Conservation (phyloP, 495 filamentous ascomycete genomes). For the Penicillium silybi region DNA sequence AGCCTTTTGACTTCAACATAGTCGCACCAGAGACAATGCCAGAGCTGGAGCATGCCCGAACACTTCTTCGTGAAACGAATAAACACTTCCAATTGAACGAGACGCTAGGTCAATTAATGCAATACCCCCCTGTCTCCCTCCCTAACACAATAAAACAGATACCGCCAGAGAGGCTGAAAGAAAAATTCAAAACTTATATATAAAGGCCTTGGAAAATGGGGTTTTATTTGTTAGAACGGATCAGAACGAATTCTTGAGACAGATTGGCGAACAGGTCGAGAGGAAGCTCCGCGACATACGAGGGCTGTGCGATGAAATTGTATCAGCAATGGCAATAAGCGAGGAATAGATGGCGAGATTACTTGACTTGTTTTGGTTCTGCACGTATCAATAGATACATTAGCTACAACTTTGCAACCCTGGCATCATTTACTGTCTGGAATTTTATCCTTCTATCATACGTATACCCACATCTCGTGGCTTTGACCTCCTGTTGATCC, state of each 20-base stretch:
- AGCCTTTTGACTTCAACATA: not conserved
- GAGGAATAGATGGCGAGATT: not conserved
- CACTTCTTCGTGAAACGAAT: not conserved
- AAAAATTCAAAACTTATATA: not conserved
- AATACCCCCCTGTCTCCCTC: not conserved
- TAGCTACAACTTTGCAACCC: no score
- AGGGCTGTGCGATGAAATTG: not conserved
- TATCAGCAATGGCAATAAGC: not conserved
- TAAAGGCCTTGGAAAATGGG: not conserved
- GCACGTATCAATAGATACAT: no score
- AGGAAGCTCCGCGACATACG: not conserved
- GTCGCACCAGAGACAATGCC: not conserved
- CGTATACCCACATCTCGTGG: no score
- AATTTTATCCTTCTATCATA: no score
- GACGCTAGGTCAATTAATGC: not conserved
- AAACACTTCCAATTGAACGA: not conserved
- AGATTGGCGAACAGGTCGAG: not conserved
- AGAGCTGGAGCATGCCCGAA: not conserved
- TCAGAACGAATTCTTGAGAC: not conserved
- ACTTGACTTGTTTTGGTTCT: not conserved
- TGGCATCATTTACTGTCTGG: no score
- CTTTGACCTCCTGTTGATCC: no score
- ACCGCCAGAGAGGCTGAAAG: not conserved
- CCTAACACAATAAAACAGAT: constrained; percentile 7
- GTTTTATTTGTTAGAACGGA: not conserved